phyloP scores from a whole-genome alignment of 1,284 basidiomycete species.

The Cystobasidium sp. region DNA sequence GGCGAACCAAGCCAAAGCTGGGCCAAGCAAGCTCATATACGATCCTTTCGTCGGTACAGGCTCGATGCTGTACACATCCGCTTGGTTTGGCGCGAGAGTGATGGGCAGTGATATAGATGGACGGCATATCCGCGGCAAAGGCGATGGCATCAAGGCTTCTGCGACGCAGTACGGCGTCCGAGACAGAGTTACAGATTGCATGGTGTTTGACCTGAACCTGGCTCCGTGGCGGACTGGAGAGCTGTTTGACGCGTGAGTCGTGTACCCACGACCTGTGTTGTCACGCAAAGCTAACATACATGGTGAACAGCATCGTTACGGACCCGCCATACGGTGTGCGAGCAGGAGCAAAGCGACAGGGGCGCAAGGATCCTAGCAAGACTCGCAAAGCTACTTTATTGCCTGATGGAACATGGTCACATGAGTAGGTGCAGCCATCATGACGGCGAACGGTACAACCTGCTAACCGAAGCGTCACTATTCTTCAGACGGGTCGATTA shows the following conservation, averaged over 20 bases:
- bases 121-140: constrained; percentile 59
- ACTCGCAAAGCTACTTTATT: constrained; percentile 54
- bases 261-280: background rate
- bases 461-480: background rate
- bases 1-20: constrained; percentile 90
- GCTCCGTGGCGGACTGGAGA: constrained; percentile 87
- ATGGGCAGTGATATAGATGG: constrained; percentile 95
- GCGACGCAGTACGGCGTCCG: constrained; percentile 84
- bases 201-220: constrained; percentile 86
- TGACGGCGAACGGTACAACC: background rate
- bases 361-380: constrained; percentile 62
- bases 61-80: constrained; percentile 81
- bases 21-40: constrained; percentile 86
- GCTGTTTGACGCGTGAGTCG: constrained; percentile 74
- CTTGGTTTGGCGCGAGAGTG: constrained; percentile 84
- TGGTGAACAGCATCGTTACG: constrained; percentile 43
- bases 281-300: background rate
- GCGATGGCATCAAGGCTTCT: constrained; percentile 71
- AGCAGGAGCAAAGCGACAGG: constrained; percentile 92
- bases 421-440: constrained; percentile 42
- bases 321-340: constrained; percentile 80
- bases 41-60: constrained; percentile 97
- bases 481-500: constrained; percentile 55
- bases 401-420: constrained; percentile 53
- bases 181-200: constrained; percentile 76